Evolutionary conservation across 2,329 filamentous ascomycete species (phyloP).

Genomic region (Emergomyces orientalis): DNA sequence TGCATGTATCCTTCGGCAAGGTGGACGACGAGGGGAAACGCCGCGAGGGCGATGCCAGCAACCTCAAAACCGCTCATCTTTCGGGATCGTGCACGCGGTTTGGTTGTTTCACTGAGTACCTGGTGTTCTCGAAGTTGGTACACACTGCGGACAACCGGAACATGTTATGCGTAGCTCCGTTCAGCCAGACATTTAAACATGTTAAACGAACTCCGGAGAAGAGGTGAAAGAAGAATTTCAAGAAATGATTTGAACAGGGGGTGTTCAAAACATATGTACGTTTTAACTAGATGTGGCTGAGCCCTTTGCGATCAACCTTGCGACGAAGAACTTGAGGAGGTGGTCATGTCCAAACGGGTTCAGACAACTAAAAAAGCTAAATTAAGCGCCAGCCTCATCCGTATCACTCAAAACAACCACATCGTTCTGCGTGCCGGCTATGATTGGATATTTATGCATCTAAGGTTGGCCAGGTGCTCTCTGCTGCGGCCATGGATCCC

Average conservation of each 20-base stretch:
- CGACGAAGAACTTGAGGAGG: neutral
- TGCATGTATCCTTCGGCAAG: constrained; percentile 13
- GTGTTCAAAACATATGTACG: no score
- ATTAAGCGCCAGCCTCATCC: neutral
- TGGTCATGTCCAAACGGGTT: neutral
- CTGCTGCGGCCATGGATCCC: neutral
- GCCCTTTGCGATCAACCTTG: neutral
- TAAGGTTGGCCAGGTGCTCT: neutral
- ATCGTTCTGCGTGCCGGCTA: neutral
- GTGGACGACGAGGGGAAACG: constrained; percentile 15
- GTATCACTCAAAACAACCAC: neutral
- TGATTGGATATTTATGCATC: neutral
- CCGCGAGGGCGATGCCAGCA: constrained; percentile 15
- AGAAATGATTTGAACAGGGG: neutral
- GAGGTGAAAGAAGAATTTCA: neutral
- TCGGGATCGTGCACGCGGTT: neutral
- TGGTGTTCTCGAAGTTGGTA: no score
- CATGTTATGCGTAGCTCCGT: neutral
- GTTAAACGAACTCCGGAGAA: neutral
- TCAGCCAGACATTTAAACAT: neutral
- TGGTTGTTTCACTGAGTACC: neutral
- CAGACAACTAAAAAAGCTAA: neutral
- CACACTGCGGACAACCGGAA: neutral
- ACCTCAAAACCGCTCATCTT: constrained; percentile 17
- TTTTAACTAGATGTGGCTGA: neutral